These are phyloP conservation scores for Amaranthus tricolor DNA, from an alignment of 179 eudicot species.

Conservation along the genomic window DNA sequence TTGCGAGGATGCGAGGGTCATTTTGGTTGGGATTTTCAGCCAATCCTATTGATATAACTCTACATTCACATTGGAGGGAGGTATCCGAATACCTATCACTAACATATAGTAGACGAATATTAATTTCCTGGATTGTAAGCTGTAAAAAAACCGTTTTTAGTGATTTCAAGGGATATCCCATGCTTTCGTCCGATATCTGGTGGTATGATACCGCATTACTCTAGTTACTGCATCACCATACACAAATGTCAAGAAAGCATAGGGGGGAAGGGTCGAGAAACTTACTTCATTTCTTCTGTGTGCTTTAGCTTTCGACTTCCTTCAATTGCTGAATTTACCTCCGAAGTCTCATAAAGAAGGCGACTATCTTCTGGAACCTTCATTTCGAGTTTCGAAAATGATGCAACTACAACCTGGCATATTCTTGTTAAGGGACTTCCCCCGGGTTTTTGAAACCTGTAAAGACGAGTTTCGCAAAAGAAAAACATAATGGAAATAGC, in stretches of 20 bases:
- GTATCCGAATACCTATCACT: too few species aligned
- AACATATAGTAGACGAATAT: too few species aligned
- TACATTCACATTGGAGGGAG: too few species aligned
- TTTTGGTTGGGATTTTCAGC: too few species aligned
- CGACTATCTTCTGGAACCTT: slow-evolving; percentile 45
- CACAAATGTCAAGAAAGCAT: not conserved
- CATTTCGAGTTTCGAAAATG: slow-evolving; percentile 40
- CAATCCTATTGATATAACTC: too few species aligned
- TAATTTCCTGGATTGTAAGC: too few species aligned
- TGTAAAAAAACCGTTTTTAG: too few species aligned
- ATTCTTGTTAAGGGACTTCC: slow-evolving; percentile 73
- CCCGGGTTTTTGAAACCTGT: slow-evolving; percentile 59
- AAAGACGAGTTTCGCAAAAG: slow-evolving; percentile 55
- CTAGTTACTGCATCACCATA: not conserved
- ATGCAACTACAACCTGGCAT: slow-evolving; percentile 70
- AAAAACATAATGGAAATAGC: slow-evolving; percentile 53
- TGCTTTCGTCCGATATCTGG: too few species aligned
- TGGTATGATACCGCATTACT: too few species aligned
- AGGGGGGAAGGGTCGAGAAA: not conserved
- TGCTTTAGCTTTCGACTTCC: slow-evolving; percentile 66
- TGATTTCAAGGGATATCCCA: too few species aligned
- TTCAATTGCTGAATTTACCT: slow-evolving; percentile 43
- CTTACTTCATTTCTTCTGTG: slow-evolving; percentile 61
- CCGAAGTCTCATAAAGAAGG: slow-evolving; percentile 53
- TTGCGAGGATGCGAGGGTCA: too few species aligned